A percentile compares a stretch with the other conserved stretches of the same genome.
phyloP scores from a whole-genome alignment of 169 alveolate species.

The Cryptosporidium canis region DNA sequence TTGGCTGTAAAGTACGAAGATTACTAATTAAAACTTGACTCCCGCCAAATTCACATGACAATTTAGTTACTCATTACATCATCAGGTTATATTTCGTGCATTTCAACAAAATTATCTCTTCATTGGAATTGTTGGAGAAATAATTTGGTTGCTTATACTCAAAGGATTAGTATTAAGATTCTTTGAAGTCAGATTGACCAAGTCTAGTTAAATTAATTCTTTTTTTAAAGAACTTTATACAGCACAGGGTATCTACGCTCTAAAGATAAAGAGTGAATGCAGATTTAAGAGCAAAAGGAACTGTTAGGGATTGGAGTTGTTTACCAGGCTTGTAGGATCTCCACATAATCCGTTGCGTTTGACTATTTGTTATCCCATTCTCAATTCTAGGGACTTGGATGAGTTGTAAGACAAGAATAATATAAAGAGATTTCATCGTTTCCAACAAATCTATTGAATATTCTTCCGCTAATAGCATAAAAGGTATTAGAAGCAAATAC shows the following conservation, averaged over 20 bases:
- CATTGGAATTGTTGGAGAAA: not conserved
- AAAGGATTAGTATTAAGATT: not conserved
- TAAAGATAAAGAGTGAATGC: not conserved
- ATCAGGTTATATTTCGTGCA: not conserved
- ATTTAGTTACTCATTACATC: not conserved
- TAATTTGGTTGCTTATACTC: not conserved
- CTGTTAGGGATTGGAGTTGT: not conserved
- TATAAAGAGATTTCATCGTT: not conserved
- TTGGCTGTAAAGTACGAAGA: not conserved
- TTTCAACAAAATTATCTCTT: not conserved
- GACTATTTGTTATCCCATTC: not conserved
- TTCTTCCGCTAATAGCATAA: not conserved
- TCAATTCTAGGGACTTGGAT: not conserved
- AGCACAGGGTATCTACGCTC: not conserved
- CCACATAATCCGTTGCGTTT: not conserved
- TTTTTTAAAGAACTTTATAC: not conserved
- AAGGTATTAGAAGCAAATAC: not conserved
- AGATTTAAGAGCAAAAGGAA: not conserved
- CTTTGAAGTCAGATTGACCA: not conserved
- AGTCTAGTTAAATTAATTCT: not conserved
- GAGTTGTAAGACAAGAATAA: not conserved
- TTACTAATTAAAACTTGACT: not conserved
- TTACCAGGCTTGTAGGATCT: not conserved
- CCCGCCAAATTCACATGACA: constrained; percentile 17
- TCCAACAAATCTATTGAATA: not conserved